Percentiles rank a stretch among this genome's conserved stretches.
Evolutionary conservation across 2,329 filamentous ascomycete species (phyloP).

Genomic region (Aureobasidium sp.): DNA sequence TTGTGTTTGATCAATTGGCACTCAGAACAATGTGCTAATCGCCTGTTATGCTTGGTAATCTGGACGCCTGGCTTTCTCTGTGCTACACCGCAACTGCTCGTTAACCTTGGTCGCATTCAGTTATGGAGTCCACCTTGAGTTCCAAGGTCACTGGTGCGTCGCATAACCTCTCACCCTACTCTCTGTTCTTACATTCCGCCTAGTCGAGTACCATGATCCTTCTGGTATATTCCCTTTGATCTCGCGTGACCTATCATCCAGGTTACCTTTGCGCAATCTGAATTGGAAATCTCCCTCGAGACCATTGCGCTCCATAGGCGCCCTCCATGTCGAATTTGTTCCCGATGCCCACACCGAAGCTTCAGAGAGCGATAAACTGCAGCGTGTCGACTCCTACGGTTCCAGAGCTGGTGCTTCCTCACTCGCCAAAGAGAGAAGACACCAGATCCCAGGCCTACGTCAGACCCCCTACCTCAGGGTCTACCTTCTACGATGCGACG

Average conservation of each 20-base stretch:
- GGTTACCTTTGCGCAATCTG: conserved; percentile 79
- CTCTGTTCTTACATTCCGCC: conserved; percentile 17
- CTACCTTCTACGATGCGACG: conserved; percentile 82
- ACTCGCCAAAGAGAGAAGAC: conserved; percentile 53
- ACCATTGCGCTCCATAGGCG: conserved; percentile 85
- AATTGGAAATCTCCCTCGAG: conserved; percentile 95
- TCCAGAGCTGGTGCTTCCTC: neutral
- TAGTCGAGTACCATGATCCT: conserved; percentile 95
- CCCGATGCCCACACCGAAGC: conserved; percentile 30
- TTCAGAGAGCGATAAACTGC: neutral
- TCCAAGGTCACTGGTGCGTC: conserved; percentile 42
- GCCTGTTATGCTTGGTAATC: neutral
- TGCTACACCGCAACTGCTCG: neutral
- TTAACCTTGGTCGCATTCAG: conserved; percentile 13
- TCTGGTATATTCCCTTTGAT: conserved; percentile 78
- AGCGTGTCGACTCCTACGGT: conserved; percentile 11
- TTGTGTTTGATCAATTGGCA: neutral
- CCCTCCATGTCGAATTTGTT: conserved; percentile 83
- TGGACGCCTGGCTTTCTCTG: neutral
- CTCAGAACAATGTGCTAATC: neutral
- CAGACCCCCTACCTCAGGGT: conserved; percentile 92
- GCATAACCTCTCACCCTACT: neutral
- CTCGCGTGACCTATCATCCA: conserved; percentile 64
- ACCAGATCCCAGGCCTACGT: conserved; percentile 90
- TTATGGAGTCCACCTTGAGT: conserved; percentile 30